Percentiles rank a stretch among this genome's conserved stretches.
Conservation (phyloP, 2,329 filamentous ascomycete species). For the Cadophora gregata region DNA sequence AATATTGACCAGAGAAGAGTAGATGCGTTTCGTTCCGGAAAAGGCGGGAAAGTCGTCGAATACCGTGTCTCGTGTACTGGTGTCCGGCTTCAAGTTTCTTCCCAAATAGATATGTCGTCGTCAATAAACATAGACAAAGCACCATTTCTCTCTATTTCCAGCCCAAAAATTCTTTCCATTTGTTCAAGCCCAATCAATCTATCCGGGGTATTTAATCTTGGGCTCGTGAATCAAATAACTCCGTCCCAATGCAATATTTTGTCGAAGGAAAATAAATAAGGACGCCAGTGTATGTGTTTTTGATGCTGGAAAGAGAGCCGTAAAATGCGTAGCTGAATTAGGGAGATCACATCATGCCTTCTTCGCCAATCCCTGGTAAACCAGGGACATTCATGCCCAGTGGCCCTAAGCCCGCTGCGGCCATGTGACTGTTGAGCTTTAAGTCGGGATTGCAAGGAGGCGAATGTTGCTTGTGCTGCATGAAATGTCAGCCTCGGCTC, state of each 20-base stretch:
- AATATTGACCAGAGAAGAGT: conserved; percentile 32
- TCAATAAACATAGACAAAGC: conserved; percentile 26
- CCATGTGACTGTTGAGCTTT: conserved; percentile 50
- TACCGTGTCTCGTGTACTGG: conserved; percentile 19
- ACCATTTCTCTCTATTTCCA: conserved; percentile 32
- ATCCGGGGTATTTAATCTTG: conserved; percentile 42
- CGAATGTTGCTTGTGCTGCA: conserved; percentile 79
- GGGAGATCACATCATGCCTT: conserved; percentile 49
- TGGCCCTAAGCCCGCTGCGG: conserved; percentile 41
- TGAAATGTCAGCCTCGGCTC: conserved; percentile 44
- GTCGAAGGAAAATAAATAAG: conserved; percentile 24
- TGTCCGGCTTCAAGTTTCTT: conserved; percentile 4
- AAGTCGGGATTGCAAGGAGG: conserved; percentile 89
- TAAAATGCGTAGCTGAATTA: conserved; percentile 25
- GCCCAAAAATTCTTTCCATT: conserved; percentile 28
- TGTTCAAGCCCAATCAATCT: conserved; percentile 39
- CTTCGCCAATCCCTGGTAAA: conserved; percentile 61
- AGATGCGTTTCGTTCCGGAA: conserved; percentile 19
- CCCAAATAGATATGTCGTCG: conserved; percentile 4
- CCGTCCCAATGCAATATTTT: conserved; percentile 41
- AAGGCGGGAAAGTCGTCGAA: conserved; percentile 10
- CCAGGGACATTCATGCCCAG: conserved; percentile 47
- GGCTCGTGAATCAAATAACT: conserved; percentile 38
- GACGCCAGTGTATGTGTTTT: conserved; percentile 31
- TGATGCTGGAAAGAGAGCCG: conserved; percentile 24